Evolutionary conservation across 2,329 filamentous ascomycete genomes (phyloP).

Genomic region (Domatiomyces catenatus): DNA sequence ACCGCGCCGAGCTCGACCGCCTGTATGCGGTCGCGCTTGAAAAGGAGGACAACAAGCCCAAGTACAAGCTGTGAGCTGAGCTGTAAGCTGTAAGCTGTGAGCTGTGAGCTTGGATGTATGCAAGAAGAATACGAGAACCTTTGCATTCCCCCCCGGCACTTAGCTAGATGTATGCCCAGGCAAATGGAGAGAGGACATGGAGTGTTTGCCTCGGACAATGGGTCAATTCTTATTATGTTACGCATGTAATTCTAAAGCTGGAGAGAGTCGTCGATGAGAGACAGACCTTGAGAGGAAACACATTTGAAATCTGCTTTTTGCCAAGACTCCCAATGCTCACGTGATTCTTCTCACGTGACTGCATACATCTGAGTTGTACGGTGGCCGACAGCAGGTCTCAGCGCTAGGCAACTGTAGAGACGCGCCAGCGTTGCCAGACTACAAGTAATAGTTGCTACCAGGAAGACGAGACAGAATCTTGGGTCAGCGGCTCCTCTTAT

Average conservation of each 20-base stretch:
- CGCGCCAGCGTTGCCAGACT: not conserved
- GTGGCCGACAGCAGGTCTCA: not conserved
- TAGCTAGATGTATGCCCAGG: not conserved
- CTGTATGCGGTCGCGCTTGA: constrained; percentile 43
- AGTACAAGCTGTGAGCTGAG: not conserved
- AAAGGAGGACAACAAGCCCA: constrained; percentile 13
- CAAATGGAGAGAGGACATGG: not conserved
- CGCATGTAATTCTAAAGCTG: not conserved
- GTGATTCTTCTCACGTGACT: too few relatives aligned
- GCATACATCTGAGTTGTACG: not conserved
- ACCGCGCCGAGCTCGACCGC: constrained; percentile 41
- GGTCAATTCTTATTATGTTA: not conserved
- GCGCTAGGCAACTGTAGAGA: not conserved
- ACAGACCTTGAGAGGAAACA: not conserved
- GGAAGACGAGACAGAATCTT: not conserved
- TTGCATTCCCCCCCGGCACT: too few relatives aligned
- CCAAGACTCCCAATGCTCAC: too few relatives aligned
- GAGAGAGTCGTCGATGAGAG: not conserved
- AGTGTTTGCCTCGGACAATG: too few relatives aligned
- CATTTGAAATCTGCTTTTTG: too few relatives aligned
- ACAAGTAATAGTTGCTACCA: too few relatives aligned
- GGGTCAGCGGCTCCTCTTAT: not conserved
- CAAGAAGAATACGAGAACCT: not conserved
- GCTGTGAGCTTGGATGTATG: not conserved
- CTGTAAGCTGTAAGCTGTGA: too few relatives aligned